These are phyloP conservation scores for Mycena floridula DNA, from an alignment of 768 basidiomycete species.

Conservation along the genomic window DNA sequence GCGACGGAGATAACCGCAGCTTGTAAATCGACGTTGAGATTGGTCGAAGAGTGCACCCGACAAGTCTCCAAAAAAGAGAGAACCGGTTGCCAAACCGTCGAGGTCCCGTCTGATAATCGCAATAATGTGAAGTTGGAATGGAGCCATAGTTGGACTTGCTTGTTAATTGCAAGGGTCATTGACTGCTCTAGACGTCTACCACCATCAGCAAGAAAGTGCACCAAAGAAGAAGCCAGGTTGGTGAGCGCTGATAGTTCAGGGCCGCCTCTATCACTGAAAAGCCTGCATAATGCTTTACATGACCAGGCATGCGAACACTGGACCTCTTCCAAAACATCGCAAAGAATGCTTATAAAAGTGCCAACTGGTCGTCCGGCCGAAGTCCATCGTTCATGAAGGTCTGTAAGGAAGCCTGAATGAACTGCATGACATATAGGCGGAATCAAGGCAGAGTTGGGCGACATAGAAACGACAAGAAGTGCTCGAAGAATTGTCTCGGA, in stretches of 20 bases:
- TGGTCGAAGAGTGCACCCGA: background rate
- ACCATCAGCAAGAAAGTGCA: background rate
- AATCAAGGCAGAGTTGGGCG: constrained; percentile 12
- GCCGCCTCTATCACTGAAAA: constrained; percentile 8
- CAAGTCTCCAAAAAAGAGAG: background rate
- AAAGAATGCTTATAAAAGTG: constrained; percentile 26
- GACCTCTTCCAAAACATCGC: constrained; percentile 19
- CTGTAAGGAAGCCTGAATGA: constrained; percentile 40
- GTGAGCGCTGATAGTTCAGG: background rate
- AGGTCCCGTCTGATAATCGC: too few species aligned
- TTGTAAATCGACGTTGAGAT: background rate
- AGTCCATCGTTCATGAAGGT: constrained; percentile 37
- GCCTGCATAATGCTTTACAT: constrained; percentile 32
- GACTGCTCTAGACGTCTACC: too few species aligned
- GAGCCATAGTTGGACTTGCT: background rate
- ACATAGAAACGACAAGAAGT: constrained; percentile 33
- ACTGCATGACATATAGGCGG: constrained; percentile 35
- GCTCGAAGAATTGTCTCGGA: constrained; percentile 34
- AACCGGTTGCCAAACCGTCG: background rate
- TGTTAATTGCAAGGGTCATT: background rate
- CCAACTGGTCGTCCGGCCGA: constrained; percentile 16
- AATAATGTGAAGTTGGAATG: background rate
- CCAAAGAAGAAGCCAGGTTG: background rate
- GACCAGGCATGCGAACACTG: constrained; percentile 28
- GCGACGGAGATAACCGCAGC: background rate